Base-by-base conservation (phyloP, 805 yeast genomes). In the Sugiyamaella chiloensis region DNA sequence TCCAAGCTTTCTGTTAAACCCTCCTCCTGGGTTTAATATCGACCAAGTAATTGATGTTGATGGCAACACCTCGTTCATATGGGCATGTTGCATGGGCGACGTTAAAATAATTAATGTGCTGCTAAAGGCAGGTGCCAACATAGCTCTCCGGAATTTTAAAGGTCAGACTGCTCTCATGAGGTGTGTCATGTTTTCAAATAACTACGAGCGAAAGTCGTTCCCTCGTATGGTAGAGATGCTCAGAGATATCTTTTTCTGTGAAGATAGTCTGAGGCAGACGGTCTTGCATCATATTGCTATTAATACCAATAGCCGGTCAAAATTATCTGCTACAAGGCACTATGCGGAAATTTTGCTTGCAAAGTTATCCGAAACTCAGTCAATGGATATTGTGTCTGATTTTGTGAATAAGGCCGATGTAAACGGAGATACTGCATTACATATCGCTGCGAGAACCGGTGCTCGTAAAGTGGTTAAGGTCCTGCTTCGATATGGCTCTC, bases 51-150 rank as follows among this genome's bases (percentile, higher is more conserved):
- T 93, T 21, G 99, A 93, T 63, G 90, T 87, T 50, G 97, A 93
- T 61, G 95, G 96, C 1, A 95, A 93, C 61, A 86, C 96, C 0
- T 85, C 96, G 1, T 81, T 93, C 56, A 99, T 93, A 66, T 93
- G 98, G 97, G 96, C 98, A 0, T 88, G 97, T 51, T 85, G 98
- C 0, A 88, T 93, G 78, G 99, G 98, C 2, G 87, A 83, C 62
- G 67, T 84, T 27, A 77, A 76, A 40, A 81, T 90, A 67, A 81
- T 87, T 47, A 93, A 85, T 55, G 76, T 89, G 11, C 72, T 93
- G 35, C 67, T 87, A 24, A 73, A 80, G 24, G 79, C 83, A 32
- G 95, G 96, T 3, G 93, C 96, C 2, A 78, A 82, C 66, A 76
- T 79, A 47, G 66, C 74, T 40, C 72, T 73, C 2, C 66, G 76